Evolutionary conservation across 2,329 filamentous ascomycete genomes (phyloP).

Genomic region (Ophiosphaerella narmari): DNA sequence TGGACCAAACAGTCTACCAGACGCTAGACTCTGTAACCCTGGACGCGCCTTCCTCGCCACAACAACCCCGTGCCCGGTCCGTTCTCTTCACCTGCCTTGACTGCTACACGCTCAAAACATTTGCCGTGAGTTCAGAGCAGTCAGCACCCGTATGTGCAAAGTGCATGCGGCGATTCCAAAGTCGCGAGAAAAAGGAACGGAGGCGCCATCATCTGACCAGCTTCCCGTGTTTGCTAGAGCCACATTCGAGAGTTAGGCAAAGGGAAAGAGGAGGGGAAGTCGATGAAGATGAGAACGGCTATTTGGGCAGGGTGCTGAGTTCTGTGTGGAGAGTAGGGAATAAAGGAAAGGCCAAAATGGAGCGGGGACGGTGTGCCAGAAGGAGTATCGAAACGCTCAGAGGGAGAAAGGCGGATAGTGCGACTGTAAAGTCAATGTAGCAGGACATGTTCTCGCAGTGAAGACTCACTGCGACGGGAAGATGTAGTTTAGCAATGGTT

Average conservation of each 20-base stretch:
- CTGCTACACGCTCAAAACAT: not conserved
- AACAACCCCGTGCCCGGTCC: not conserved
- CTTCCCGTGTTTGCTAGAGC: constrained; percentile 18
- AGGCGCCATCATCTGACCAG: constrained; percentile 3
- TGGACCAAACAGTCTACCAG: too few species aligned
- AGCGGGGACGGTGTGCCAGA: not conserved
- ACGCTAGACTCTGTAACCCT: too few species aligned
- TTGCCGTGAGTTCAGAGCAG: not conserved
- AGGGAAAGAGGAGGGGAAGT: not conserved
- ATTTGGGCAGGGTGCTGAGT: not conserved
- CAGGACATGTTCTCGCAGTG: too few species aligned
- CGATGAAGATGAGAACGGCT: not conserved
- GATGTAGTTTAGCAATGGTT: too few species aligned
- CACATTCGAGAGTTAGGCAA: not conserved
- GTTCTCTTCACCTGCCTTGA: not conserved
- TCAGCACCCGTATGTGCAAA: constrained; percentile 6
- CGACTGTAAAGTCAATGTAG: too few species aligned
- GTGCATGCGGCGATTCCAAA: constrained; percentile 10
- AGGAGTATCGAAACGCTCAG: too few species aligned
- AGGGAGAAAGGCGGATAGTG: too few species aligned
- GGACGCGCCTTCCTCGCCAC: too few species aligned
- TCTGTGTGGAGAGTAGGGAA: not conserved
- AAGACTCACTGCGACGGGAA: too few species aligned
- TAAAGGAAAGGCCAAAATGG: not conserved
- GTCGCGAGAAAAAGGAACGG: not conserved